phyloP scores from a whole-genome alignment of 192 early-diverging fungal species.

The Coemansia aciculifera region DNA sequence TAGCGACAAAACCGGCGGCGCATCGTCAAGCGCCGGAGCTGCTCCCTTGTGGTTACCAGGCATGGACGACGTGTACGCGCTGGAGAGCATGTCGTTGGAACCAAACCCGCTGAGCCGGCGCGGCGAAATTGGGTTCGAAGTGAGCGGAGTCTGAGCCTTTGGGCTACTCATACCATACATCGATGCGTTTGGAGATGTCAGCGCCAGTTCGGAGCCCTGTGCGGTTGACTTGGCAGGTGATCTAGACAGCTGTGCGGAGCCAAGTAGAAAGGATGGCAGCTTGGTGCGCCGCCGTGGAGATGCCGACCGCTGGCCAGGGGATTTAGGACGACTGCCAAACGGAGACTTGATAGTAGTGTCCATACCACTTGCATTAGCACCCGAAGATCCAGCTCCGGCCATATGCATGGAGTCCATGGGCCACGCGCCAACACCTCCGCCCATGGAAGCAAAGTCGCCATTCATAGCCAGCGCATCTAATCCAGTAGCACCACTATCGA shows the following conservation, averaged over 20 bases:
- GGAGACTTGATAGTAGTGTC: slow-evolving; percentile 13
- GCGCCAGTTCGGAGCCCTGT: slow-evolving; percentile 13
- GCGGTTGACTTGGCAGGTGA: slow-evolving; percentile 18
- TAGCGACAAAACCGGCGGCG: slow-evolving; percentile 43
- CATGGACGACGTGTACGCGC: slow-evolving; percentile 32
- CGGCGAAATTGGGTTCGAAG: slow-evolving; percentile 34
- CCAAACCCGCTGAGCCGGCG: slow-evolving; percentile 54
- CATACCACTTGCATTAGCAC: not conserved
- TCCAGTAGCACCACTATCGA: not conserved
- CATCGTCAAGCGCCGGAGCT: slow-evolving; percentile 40
- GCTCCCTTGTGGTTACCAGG: slow-evolving; percentile 9
- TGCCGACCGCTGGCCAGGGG: slow-evolving; percentile 44
- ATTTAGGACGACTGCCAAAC: slow-evolving; percentile 39
- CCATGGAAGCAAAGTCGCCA: slow-evolving; percentile 7
- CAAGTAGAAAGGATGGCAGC: slow-evolving; percentile 51
- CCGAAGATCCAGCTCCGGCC: not conserved
- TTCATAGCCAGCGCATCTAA: not conserved
- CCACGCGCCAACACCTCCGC: slow-evolving; percentile 43
- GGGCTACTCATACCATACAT: slow-evolving; percentile 14
- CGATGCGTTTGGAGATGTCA: slow-evolving; percentile 16
- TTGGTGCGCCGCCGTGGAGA: slow-evolving; percentile 45
- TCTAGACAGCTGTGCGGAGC: slow-evolving; percentile 31
- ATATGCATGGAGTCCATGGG: slow-evolving; percentile 8
- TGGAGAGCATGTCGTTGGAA: slow-evolving; percentile 55
- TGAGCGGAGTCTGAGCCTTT: slow-evolving; percentile 16